Evolutionary conservation across 148 eudicot species (phyloP).

Genomic region (Chenopodium berlandieri): DNA sequence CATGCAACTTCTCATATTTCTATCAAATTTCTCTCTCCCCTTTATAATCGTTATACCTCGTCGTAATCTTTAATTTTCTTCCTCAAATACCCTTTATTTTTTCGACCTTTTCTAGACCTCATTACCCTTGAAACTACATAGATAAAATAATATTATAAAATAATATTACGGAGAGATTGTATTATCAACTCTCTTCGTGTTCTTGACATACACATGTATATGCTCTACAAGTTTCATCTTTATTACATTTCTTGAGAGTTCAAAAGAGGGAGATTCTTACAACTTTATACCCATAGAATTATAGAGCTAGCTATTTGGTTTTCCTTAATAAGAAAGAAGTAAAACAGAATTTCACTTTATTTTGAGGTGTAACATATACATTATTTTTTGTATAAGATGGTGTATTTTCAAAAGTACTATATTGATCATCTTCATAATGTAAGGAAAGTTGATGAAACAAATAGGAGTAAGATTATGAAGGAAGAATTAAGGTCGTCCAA

Average conservation of each 20-base stretch:
- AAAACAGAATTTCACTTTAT: constrained; percentile 3
- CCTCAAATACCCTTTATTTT: background rate
- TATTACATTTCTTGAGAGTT: background rate
- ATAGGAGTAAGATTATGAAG: constrained; percentile 18
- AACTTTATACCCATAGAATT: background rate
- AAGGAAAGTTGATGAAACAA: constrained; percentile 6
- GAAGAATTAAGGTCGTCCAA: constrained; percentile 22
- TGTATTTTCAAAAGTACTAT: constrained; percentile 1
- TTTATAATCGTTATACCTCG: too few species aligned
- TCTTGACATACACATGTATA: background rate
- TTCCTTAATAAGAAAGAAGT: constrained; percentile 8
- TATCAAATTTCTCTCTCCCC: background rate
- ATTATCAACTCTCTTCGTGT: too few species aligned
- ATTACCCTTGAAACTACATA: background rate
- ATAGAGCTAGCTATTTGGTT: background rate
- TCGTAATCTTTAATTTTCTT: background rate
- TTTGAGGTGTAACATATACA: background rate
- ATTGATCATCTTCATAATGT: background rate
- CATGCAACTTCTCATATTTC: background rate
- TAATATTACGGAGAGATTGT: too few species aligned
- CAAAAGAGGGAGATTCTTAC: background rate
- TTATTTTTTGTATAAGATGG: constrained; percentile 11
- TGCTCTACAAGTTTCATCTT: background rate
- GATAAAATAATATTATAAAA: too few species aligned
- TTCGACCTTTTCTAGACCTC: too few species aligned